phyloP scores from a whole-genome alignment of 2,329 filamentous ascomycete species.

The Cladosporium oxysporum region DNA sequence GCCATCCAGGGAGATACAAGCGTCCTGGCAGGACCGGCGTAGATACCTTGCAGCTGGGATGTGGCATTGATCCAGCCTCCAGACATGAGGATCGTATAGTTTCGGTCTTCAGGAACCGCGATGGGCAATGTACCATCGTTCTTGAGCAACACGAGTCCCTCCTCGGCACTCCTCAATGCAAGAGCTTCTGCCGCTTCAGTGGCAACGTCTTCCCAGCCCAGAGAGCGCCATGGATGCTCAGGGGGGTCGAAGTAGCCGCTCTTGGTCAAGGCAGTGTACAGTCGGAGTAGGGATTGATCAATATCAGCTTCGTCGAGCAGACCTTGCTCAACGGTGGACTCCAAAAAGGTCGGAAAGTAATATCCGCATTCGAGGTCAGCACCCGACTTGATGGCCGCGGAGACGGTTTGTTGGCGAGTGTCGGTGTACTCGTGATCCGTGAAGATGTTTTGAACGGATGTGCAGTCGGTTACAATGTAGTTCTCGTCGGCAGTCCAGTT shows the following conservation, averaged over 20 bases:
- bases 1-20: slow-evolving; percentile 11
- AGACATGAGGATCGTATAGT: slow-evolving; percentile 8
- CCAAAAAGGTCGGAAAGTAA: slow-evolving; percentile 42
- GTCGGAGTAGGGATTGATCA: slow-evolving; percentile 50
- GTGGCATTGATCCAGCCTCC: slow-evolving; percentile 14
- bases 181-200: slow-evolving; percentile 53
- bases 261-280: slow-evolving; percentile 54
- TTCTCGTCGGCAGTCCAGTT: slow-evolving; percentile 56
- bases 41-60: slow-evolving; percentile 50
- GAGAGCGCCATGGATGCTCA: slow-evolving; percentile 48
- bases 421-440: slow-evolving; percentile 44
- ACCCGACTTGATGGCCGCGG: slow-evolving; percentile 51
- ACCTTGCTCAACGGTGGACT: slow-evolving; percentile 41
- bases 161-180: slow-evolving; percentile 52
- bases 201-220: slow-evolving; percentile 56
- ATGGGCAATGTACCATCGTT: slow-evolving; percentile 49
- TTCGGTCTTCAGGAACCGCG: slow-evolving; percentile 24
- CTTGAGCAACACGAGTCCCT: slow-evolving; percentile 51
- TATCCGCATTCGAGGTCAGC: slow-evolving; percentile 51
- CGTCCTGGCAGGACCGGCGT: slow-evolving; percentile 36
- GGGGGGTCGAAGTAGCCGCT: slow-evolving; percentile 56
- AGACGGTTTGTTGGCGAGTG: slow-evolving; percentile 45
- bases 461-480: slow-evolving; percentile 64
- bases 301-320: slow-evolving; percentile 45
- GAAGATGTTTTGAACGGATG: slow-evolving; percentile 59